Percentiles rank a stretch among this genome's conserved stretches.
These are phyloP conservation scores for Botrytis aclada DNA, from an alignment of 2,329 filamentous ascomycete species.

Conservation along the genomic window DNA sequence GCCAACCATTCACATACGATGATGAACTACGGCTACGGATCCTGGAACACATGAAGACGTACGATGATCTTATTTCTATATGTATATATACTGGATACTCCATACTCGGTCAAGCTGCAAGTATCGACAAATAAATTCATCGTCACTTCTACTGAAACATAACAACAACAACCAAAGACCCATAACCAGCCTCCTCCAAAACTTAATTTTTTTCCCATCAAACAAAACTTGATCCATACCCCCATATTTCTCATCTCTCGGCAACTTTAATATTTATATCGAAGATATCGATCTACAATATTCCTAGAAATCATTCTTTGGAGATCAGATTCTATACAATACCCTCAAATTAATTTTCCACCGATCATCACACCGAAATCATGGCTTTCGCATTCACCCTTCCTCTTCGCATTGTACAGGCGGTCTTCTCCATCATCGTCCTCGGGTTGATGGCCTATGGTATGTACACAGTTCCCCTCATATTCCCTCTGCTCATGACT, in stretches of 20 bases:
- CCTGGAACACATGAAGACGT: neutral
- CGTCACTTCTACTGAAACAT: constrained; percentile 13
- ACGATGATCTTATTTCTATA: neutral
- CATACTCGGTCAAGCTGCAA: constrained; percentile 17
- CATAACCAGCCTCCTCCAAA: constrained; percentile 1
- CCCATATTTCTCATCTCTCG: neutral
- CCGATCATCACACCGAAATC: neutral
- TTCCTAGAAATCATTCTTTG: neutral
- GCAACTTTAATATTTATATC: neutral
- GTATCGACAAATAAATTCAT: neutral
- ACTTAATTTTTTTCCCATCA: neutral
- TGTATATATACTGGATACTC: constrained; percentile 14
- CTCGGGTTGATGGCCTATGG: constrained; percentile 73
- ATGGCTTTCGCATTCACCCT: constrained; percentile 50
- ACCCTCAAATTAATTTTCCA: neutral
- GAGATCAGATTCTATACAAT: neutral
- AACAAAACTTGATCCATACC: neutral
- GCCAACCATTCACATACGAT: constrained; percentile 9
- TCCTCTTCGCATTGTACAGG: constrained; percentile 64
- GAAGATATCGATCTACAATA: neutral
- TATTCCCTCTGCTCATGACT: constrained; percentile 10
- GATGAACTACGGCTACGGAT: neutral
- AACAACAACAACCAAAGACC: constrained; percentile 8
- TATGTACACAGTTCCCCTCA: constrained; percentile 39
- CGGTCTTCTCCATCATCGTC: constrained; percentile 67